Evolutionary conservation across 148 eudicot species (phyloP), one percentile per base, ranked within the genome.

Genomic region (Nepenthes gracilis): DNA sequence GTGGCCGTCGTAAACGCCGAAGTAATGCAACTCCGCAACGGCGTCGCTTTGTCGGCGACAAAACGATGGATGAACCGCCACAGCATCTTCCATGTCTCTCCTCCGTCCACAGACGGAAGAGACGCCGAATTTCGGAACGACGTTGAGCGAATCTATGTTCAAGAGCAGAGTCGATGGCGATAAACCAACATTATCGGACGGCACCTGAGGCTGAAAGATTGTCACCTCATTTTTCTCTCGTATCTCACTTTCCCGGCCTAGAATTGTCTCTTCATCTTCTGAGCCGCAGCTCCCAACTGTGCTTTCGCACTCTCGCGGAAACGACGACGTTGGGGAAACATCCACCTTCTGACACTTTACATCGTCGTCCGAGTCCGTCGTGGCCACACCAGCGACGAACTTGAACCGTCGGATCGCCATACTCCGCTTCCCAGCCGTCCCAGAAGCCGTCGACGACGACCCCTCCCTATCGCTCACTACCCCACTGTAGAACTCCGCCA

Each of bases 1-100:
- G 45, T 88, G 96, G 49, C 96, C 96, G 55, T 88, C 96, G 61
- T 85, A 88, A 53, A 88, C 91, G 43, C 77, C 96, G 58, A 75
- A 88, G 65, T 78, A 88, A 70, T 88, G 91, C 32, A 72, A 67
- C 1, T 64, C 73, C 0, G 68, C 6, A 0, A 33, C 53, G 14
- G 12, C n/a, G 13, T 36, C 74, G 9, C 55, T 10, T 1, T 58
- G 74, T 0, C 64, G 8, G 6, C 50, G 50, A 38, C 68, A 57
- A 58, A 85, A 77, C 33, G 78, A 85, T 8, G 92, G 89, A 60
- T 78, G 83, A 34, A 81, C 64, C 10, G 96, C 78, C 11, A 88
- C 89, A 13, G 85, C 83, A 12, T 88, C 96, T 14, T 88, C 96
- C 96, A 88, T 88, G 34, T 88, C 85, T 13, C 88, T 68, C 35